Evolutionary conservation across 2,329 filamentous ascomycete genomes (phyloP), one percentile per base, ranked within the genome.

Genomic region (Boeremia lycopersici): DNA sequence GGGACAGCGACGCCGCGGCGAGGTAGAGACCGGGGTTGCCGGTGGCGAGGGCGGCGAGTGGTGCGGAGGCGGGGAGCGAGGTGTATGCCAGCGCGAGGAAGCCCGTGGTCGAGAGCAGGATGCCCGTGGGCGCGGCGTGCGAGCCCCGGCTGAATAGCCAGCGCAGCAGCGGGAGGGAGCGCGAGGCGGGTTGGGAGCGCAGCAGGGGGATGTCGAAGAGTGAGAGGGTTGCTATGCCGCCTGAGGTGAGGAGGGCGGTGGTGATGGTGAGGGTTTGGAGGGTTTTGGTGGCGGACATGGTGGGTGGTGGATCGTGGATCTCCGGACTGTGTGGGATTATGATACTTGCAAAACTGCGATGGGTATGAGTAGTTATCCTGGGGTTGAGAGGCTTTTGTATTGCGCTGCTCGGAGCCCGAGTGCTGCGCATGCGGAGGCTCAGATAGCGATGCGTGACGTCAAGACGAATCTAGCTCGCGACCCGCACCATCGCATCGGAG

Each of bases 81-180:
- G 23, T 15, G 48, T 65, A 71, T 12, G 64, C 63, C 0, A 74
- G 65, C 43, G 51, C 64, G 8, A 57, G 46, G 52, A 76, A 76
- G 25, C 69, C 65, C 0, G 63, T 45, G 6, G 60, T 60, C 0
- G 72, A 68, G 44, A 69, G 10, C n/a, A 70, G 26, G 5, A 69
- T 69, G 15, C 62, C 59, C 6, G 57, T 48, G 7, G 72, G 73
- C 53, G 75, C 74, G 29, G 71, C 58, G 57, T 75, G 74, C 6
- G 71, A 75, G 45, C 73, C 74, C 0, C 73, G 68, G 31, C 67
- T 72, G 60, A 75, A 76, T 29, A 75, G 69, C 73, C 72, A 76
- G 36, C 71, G 69, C 2, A 57, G 67, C 35, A 63, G 57, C n/a
- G 74, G 73, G 1, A 75, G 67, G 2, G 74, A 73, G 45, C 71